phyloP scores from a whole-genome alignment of 192 early-diverging fungal species.

The Podila minutissima region DNA sequence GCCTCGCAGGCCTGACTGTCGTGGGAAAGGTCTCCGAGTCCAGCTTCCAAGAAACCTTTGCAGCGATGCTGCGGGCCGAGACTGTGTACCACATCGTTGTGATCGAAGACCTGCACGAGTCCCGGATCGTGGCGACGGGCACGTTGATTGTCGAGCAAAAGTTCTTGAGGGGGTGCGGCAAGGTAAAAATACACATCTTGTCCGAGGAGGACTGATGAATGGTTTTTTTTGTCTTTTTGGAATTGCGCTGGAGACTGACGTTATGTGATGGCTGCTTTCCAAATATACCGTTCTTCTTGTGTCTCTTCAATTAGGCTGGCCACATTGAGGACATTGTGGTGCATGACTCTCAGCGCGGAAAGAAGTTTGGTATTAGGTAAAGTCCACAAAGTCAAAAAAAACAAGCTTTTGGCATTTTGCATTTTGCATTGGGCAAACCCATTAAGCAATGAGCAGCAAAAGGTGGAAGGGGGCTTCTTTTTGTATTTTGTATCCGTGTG shows the following conservation, averaged over 20 bases:
- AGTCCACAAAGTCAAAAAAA: background rate
- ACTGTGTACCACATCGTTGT: constrained; percentile 81
- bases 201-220: background rate
- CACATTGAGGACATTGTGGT: constrained; percentile 94
- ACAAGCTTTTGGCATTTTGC: too few relatives aligned
- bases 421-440: too few relatives aligned
- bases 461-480: background rate
- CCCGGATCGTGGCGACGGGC: constrained; percentile 82
- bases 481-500: constrained; percentile 5
- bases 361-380: constrained; percentile 69
- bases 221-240: background rate
- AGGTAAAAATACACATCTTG: constrained; percentile 55
- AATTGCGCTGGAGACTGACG: background rate
- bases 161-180: constrained; percentile 83
- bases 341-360: constrained; percentile 77
- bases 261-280: background rate
- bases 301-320: constrained; percentile 64
- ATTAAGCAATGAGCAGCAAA: too few relatives aligned
- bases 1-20: constrained; percentile 80
- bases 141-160: constrained; percentile 93
- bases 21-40: constrained; percentile 79
- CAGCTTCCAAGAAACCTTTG: constrained; percentile 70
- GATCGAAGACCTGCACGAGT: constrained; percentile 74
- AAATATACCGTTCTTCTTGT: too few relatives aligned
- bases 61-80: constrained; percentile 74